Base-by-base conservation (phyloP, 1,284 basidiomycete species). In the Leucocoprinus gongylophorus region DNA sequence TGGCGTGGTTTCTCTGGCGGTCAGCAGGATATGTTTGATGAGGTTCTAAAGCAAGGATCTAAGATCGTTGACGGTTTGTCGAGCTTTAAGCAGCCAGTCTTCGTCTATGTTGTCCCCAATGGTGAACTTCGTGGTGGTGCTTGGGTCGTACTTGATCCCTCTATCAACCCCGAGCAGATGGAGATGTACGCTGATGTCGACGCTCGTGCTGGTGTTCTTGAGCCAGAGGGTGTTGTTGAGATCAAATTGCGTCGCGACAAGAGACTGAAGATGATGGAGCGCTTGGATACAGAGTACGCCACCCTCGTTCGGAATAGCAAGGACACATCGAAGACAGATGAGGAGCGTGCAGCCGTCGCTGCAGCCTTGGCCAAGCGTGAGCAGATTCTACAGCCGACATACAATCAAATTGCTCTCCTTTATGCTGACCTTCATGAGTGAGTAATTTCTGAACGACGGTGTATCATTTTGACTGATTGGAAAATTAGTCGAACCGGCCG, bases 1-100 rank as follows among this genome's bases (percentile, higher is more conserved):
- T 99, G 97, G 95, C 92, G 97, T 77, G 97, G 97, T 35, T 99
- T 99, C 85, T 99, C 97, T 21, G 97, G 97, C 59, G 97, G 97
- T 63, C 95, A 97, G 71, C 93, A 97, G 69, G 95, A 97, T 71
- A 97, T 97, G 94, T 93, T 91, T 63, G 91, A 95, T 67, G 92
- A 94, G 64, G 83, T 95, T 56, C 76, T 95, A 64, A 95, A 95
- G 71, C 91, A 95, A 67, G 92, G 92, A 45, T 88, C 92, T 37
- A 95, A 95, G 73, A 99, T 99, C 59, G 97, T 99, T 69, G 97
- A 99, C 66, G 97, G 95, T 41, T 80, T 99, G 33, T 95, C 93
- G 46, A 85, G 81, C 66, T 99, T 97, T 80, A 95, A 92, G 71
- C 93, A 97, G 63, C 97, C 97, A n/a, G 89, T 97, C 58, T 98